These are phyloP conservation scores for Pterulicium gracile DNA, from an alignment of 1,284 basidiomycete species.

Conservation along the genomic window DNA sequence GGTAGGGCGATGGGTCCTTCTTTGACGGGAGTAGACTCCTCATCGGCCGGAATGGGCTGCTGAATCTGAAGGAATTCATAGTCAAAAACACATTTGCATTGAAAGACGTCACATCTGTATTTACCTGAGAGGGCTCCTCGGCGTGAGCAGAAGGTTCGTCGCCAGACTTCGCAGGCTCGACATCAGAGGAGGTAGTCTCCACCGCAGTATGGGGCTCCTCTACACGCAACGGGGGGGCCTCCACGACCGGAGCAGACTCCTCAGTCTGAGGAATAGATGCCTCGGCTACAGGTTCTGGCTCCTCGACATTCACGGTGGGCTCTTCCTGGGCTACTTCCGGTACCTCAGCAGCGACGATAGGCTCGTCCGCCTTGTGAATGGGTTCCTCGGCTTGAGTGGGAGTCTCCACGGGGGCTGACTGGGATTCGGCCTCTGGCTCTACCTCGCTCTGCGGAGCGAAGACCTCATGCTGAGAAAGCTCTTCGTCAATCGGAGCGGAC, in stretches of 20 bases:
- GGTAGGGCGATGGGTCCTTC: too few species aligned
- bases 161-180: too few species aligned
- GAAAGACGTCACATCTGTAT: too few species aligned
- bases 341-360: constrained; percentile 3
- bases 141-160: background rate
- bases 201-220: too few species aligned
- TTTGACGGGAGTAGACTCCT: background rate
- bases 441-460: too few species aligned
- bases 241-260: too few species aligned
- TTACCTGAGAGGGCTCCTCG: constrained; percentile 8
- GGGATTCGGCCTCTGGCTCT: background rate
- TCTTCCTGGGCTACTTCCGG: background rate
- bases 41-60: too few species aligned
- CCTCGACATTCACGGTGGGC: background rate
- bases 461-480: constrained; percentile 3
- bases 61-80: too few species aligned
- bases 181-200: too few species aligned
- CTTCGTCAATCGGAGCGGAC: constrained; percentile 1
- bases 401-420: constrained; percentile 3
- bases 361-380: constrained; percentile 5
- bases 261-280: too few species aligned
- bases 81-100: too few species aligned
- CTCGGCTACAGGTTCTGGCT: constrained; percentile 5
- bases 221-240: too few species aligned
- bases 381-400: constrained; percentile 1